Evolutionary conservation across 202 grass and related monocot genomes (phyloP).

Genomic region (Eragrostis tef): DNA sequence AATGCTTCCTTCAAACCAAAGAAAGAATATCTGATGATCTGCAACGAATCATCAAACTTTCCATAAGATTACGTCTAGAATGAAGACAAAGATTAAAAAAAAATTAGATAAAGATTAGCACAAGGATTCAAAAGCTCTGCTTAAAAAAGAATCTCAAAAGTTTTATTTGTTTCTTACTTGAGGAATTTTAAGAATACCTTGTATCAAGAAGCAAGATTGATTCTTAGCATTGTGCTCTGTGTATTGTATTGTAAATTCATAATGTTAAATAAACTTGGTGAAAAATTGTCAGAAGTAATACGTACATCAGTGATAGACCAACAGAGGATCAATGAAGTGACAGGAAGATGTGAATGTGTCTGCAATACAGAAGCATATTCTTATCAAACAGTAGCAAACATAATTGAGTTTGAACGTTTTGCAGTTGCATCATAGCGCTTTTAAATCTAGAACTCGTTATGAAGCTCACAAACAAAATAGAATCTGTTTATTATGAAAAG

Average conservation of each 20-base stretch:
- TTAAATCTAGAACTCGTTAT: background rate
- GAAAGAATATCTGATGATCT: no score
- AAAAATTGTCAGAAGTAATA: background rate
- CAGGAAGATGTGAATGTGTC: slow-evolving; percentile 58
- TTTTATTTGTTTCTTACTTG: background rate
- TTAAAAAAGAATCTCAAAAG: background rate
- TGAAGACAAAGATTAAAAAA: background rate
- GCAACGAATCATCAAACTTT: no score
- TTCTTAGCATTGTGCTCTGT: background rate
- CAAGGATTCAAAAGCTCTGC: background rate
- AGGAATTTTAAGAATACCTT: background rate
- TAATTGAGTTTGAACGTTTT: background rate
- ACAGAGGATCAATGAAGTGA: slow-evolving; percentile 62
- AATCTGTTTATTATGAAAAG: background rate
- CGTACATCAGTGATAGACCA: slow-evolving; percentile 69
- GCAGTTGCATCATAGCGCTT: background rate
- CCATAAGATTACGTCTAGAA: no score
- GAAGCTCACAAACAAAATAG: background rate
- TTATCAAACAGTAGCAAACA: slow-evolving; percentile 33
- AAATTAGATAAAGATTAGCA: background rate
- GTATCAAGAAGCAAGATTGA: background rate
- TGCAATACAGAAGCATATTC: slow-evolving; percentile 12
- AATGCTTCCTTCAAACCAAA: no score
- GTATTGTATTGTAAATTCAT: background rate
- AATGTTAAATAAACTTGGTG: background rate